Percentiles rank a stretch among this genome's conserved stretches.
Evolutionary conservation across 805 yeast species (phyloP).

Genomic region (Babjeviella inositovora): DNA sequence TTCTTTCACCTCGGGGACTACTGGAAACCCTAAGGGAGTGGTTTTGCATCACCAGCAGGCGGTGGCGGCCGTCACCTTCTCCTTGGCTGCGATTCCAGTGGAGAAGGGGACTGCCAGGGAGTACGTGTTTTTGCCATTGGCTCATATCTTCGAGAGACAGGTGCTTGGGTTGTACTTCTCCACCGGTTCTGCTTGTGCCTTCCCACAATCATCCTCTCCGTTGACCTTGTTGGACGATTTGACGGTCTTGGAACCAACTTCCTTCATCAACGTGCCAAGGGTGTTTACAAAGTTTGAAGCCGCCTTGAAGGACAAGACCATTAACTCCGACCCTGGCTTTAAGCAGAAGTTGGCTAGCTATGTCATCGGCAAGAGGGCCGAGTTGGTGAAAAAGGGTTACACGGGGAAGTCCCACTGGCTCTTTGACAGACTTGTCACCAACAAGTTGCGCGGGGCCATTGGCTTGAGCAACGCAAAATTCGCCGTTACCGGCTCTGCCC

Average conservation of each 20-base stretch:
- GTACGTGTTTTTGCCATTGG: constrained; percentile 35
- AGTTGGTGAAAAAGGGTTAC: constrained; percentile 3
- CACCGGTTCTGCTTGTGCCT: constrained; percentile 11
- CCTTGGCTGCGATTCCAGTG: constrained; percentile 13
- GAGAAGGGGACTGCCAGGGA: constrained; percentile 10
- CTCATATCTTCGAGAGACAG: constrained; percentile 39
- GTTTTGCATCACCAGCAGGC: constrained; percentile 33
- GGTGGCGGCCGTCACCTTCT: constrained; percentile 24
- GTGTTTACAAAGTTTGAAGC: constrained; percentile 46
- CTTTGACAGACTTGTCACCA: constrained; percentile 18
- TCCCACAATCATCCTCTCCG: constrained; percentile 21
- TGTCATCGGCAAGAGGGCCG: constrained; percentile 3
- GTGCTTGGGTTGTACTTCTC: constrained; percentile 9
- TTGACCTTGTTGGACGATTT: constrained; percentile 43
- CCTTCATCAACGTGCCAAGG: constrained; percentile 46
- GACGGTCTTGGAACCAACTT: constrained; percentile 32
- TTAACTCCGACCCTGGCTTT: too few relatives aligned
- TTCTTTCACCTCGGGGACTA: constrained; percentile 64
- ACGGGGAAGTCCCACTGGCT: constrained; percentile 4
- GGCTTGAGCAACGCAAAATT: constrained; percentile 27
- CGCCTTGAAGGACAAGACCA: constrained; percentile 32
- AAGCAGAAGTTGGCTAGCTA: too few relatives aligned
- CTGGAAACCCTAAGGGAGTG: constrained; percentile 66
- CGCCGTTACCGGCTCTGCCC: constrained; percentile 49
- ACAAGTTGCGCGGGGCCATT: constrained; percentile 22